A percentile compares a stretch with the other conserved stretches of the same genome.
Evolutionary conservation across 192 early-diverging fungal genomes (phyloP).

Genomic region (Umbelopsis sp.): DNA sequence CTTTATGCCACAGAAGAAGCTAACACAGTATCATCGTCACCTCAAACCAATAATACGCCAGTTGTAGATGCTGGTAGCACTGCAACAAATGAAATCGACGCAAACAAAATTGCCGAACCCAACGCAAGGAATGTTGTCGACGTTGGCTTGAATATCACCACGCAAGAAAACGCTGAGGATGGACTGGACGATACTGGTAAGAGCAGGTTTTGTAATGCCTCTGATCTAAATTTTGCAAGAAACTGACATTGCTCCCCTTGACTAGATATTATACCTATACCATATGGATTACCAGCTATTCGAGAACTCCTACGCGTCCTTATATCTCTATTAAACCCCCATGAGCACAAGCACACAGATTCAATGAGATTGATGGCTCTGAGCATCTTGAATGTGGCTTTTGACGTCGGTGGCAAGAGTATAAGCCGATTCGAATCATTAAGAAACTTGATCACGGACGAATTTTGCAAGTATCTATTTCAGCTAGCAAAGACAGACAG

Average conservation of each 20-base stretch:
- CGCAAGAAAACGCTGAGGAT: constrained; percentile 2
- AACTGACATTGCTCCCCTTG: background rate
- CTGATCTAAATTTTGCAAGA: background rate
- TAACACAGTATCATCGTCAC: background rate
- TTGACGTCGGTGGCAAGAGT: constrained; percentile 84
- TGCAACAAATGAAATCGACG: background rate
- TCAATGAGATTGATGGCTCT: constrained; percentile 90
- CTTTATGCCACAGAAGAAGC: background rate
- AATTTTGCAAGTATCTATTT: constrained; percentile 85
- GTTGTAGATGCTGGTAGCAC: background rate
- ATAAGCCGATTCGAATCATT: constrained; percentile 66
- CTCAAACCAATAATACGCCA: background rate
- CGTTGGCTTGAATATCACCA: background rate
- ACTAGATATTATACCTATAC: constrained; percentile 29
- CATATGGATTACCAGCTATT: constrained; percentile 86
- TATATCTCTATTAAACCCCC: constrained; percentile 87
- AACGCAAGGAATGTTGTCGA: background rate
- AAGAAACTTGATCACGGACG: constrained; percentile 74
- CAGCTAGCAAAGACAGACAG: constrained; percentile 61
- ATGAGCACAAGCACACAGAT: constrained; percentile 91
- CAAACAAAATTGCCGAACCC: background rate
- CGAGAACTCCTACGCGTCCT: constrained; percentile 90
- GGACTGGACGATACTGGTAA: background rate
- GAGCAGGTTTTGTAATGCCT: too few relatives aligned
- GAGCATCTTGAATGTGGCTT: constrained; percentile 79